Percentiles rank a stretch among this genome's conserved stretches.
Conservation (phyloP, 2,329 filamentous ascomycete species). For the Curvularia hawaiiensis region DNA sequence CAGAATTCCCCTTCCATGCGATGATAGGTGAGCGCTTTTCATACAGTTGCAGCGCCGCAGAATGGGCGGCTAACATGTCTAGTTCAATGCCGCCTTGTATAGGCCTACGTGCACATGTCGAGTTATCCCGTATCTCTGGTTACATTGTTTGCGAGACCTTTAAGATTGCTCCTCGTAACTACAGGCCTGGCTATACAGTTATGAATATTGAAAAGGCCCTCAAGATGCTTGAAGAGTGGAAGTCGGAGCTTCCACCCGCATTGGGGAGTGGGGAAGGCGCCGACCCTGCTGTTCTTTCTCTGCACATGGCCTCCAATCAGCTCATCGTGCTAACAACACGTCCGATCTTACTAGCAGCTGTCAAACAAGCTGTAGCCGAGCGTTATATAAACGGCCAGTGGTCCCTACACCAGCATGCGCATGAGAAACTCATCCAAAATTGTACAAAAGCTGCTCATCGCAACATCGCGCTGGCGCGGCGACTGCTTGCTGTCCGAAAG, state of each 20-base stretch:
- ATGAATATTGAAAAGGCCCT: slow-evolving; percentile 26
- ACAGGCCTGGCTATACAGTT: slow-evolving; percentile 10
- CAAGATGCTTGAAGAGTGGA: slow-evolving; percentile 29
- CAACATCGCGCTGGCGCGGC: slow-evolving; percentile 29
- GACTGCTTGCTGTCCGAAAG: slow-evolving; percentile 17
- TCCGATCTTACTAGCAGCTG: slow-evolving; percentile 29
- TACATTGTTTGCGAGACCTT: slow-evolving; percentile 37
- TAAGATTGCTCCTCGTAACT: slow-evolving; percentile 26
- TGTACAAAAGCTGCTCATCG: slow-evolving; percentile 27
- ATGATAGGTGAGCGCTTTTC: slow-evolving; percentile 25
- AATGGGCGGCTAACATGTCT: slow-evolving; percentile 10
- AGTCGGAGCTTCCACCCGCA: slow-evolving; percentile 19
- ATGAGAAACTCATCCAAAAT: slow-evolving; percentile 18
- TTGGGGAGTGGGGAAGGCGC: slow-evolving; percentile 17
- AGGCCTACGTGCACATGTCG: slow-evolving; percentile 32
- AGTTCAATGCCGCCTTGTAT: slow-evolving; percentile 29
- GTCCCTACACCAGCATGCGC: slow-evolving; percentile 18
- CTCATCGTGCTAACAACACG: slow-evolving; percentile 33
- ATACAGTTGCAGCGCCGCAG: neutral
- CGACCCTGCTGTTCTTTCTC: slow-evolving; percentile 29
- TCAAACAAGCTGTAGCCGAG: slow-evolving; percentile 31
- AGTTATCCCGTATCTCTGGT: slow-evolving; percentile 30
- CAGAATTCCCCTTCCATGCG: slow-evolving; percentile 27
- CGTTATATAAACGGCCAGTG: slow-evolving; percentile 20
- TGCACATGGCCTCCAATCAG: slow-evolving; percentile 35